phyloP scores from a whole-genome alignment of 768 basidiomycete species.

The Auriscalpium vulgare region DNA sequence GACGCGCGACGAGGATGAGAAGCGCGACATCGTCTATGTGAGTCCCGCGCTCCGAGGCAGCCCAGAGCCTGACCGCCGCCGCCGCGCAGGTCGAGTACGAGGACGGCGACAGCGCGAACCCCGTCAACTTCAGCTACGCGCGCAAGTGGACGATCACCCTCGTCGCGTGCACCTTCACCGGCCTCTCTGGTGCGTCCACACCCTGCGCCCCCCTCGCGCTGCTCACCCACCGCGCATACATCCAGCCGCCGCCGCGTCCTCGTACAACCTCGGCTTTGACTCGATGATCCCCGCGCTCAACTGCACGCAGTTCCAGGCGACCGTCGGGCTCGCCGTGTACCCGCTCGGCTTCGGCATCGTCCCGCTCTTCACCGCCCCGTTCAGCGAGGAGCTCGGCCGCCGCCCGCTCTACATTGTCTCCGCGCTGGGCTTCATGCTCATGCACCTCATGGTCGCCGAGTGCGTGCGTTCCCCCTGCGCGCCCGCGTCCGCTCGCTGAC shows the following conservation, averaged over 20 bases:
- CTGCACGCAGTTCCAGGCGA: slow-evolving; percentile 22
- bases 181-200: slow-evolving; percentile 34
- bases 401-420: slow-evolving; percentile 51
- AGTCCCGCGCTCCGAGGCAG: too few species aligned
- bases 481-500: not conserved
- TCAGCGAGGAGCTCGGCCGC: slow-evolving; percentile 69
- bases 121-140: slow-evolving; percentile 22
- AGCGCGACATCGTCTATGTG: too few species aligned
- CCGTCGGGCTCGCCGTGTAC: slow-evolving; percentile 37
- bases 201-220: not conserved
- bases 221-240: not conserved
- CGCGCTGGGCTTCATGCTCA: slow-evolving; percentile 38
- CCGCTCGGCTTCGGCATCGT: slow-evolving; percentile 54
- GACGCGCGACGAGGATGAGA: too few species aligned
- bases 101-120: slow-evolving; percentile 25
- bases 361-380: slow-evolving; percentile 58
- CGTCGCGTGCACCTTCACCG: slow-evolving; percentile 40
- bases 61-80: not conserved
- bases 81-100: slow-evolving; percentile 27
- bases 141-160: slow-evolving; percentile 35
- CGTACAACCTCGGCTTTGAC: slow-evolving; percentile 47
- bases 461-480: slow-evolving; percentile 9
- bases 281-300: slow-evolving; percentile 44
- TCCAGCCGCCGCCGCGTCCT: slow-evolving; percentile 40
- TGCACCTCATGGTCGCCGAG: slow-evolving; percentile 42